phyloP scores from a whole-genome alignment of 2,329 filamentous ascomycete species.

The Botryotinia narcissicola region DNA sequence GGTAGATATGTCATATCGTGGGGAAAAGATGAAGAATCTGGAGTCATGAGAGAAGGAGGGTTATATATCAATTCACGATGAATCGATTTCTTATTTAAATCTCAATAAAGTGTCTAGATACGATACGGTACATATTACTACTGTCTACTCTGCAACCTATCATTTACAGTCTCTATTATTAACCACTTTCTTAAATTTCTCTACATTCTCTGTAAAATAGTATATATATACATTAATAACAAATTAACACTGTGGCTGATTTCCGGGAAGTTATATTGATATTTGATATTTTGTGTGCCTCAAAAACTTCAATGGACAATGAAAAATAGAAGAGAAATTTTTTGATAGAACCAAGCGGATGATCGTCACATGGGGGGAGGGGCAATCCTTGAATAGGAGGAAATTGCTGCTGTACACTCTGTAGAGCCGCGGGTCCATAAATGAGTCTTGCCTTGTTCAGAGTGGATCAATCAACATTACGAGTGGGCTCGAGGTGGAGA shows the following conservation, averaged over 20 bases:
- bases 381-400: slow-evolving; percentile 11
- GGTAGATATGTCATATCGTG: not conserved
- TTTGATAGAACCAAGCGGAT: not conserved
- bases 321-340: not conserved
- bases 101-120: not conserved
- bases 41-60: not conserved
- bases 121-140: too few relatives aligned
- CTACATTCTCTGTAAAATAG: not conserved
- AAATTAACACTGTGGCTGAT: not conserved
- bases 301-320: not conserved
- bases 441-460: not conserved
- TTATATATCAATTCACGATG: not conserved
- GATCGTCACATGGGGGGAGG: slow-evolving; percentile 20
- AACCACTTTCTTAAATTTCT: not conserved
- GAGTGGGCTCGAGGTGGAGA: slow-evolving; percentile 7
- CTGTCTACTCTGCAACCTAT: too few relatives aligned
- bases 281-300: not conserved
- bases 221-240: not conserved
- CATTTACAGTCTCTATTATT: not conserved
- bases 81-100: not conserved
- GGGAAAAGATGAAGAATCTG: not conserved
- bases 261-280: not conserved
- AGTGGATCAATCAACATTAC: not conserved
- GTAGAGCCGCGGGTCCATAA: not conserved
- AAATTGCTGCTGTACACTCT: not conserved